These are phyloP conservation scores for Beauveria pseudobassiana DNA, from an alignment of 2,329 filamentous ascomycete species.

Conservation along the genomic window DNA sequence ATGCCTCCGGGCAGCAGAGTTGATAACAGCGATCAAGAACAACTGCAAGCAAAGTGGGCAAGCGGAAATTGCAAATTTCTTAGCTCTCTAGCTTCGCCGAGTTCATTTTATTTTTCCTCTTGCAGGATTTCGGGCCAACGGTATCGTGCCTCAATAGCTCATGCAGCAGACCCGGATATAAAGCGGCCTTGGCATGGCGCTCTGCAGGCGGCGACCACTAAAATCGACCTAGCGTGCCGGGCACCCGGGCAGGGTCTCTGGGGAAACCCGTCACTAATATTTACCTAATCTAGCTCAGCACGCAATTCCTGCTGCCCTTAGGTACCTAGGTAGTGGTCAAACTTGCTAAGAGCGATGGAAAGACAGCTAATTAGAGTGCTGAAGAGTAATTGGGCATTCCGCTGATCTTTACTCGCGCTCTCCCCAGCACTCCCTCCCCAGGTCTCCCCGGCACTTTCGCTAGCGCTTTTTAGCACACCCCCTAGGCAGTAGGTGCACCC, in stretches of 20 bases:
- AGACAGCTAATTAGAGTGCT: too few relatives aligned
- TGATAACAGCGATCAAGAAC: not conserved
- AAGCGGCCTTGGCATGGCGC: not conserved
- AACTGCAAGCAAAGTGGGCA: not conserved
- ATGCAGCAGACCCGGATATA: not conserved
- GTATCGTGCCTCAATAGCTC: not conserved
- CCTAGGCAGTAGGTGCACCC: too few relatives aligned
- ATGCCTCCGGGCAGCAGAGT: not conserved
- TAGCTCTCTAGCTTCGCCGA: not conserved
- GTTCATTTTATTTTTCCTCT: not conserved
- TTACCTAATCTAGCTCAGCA: too few relatives aligned
- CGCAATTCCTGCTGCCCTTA: too few relatives aligned
- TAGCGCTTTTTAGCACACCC: too few relatives aligned
- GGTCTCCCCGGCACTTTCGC: too few relatives aligned
- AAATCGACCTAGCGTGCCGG: too few relatives aligned
- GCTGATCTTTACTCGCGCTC: too few relatives aligned
- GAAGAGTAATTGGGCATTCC: too few relatives aligned
- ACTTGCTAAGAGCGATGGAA: too few relatives aligned
- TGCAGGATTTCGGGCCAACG: not conserved
- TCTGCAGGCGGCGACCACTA: not conserved
- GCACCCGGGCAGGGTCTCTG: not conserved
- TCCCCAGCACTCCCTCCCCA: too few relatives aligned
- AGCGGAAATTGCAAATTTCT: not conserved
- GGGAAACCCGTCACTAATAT: not conserved
- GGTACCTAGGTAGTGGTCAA: too few relatives aligned